Conservation (phyloP, 176 grass and related monocot genomes). For the Cocos nucifera region DNA sequence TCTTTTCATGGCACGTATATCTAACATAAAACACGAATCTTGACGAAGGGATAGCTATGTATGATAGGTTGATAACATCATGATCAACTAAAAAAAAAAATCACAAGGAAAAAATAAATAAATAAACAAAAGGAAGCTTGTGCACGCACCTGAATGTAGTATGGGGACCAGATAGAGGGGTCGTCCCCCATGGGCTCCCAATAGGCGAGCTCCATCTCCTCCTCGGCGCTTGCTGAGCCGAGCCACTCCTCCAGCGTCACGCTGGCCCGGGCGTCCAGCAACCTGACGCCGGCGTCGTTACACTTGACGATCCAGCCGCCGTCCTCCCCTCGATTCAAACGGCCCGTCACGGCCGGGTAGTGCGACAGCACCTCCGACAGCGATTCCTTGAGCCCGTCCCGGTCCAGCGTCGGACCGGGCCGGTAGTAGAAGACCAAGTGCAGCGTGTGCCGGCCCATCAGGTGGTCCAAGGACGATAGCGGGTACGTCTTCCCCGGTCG, state of each 20-base stretch:
- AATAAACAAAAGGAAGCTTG: too few species aligned
- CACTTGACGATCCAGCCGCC: slow-evolving; percentile 59
- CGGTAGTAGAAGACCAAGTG: slow-evolving; percentile 56
- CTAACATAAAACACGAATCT: too few species aligned
- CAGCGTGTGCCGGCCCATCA: slow-evolving; percentile 55
- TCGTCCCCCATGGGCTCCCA: slow-evolving; percentile 49
- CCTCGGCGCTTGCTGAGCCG: slow-evolving; percentile 38
- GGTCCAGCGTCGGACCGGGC: slow-evolving; percentile 28
- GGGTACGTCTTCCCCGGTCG: slow-evolving; percentile 52
- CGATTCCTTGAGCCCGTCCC: slow-evolving; percentile 55
- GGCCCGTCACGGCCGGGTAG: slow-evolving; percentile 68
- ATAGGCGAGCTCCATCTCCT: slow-evolving; percentile 66
- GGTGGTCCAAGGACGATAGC: slow-evolving; percentile 50
- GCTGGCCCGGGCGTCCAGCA: slow-evolving; percentile 45
- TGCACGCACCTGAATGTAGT: slow-evolving; percentile 55
- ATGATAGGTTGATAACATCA: too few species aligned
- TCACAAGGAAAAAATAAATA: too few species aligned
- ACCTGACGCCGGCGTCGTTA: slow-evolving; percentile 82
- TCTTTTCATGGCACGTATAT: too few species aligned
- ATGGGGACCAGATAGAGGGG: slow-evolving; percentile 72
- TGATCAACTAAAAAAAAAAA: too few species aligned
- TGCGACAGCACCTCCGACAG: slow-evolving; percentile 72
- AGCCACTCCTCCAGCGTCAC: slow-evolving; percentile 67
- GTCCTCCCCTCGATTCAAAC: slow-evolving; percentile 31
- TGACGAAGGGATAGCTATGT: too few species aligned